Evolutionary conservation across 2,329 filamentous ascomycete genomes (phyloP), one percentile per base, ranked within the genome.

Genomic region (Aureobasidium vineae): DNA sequence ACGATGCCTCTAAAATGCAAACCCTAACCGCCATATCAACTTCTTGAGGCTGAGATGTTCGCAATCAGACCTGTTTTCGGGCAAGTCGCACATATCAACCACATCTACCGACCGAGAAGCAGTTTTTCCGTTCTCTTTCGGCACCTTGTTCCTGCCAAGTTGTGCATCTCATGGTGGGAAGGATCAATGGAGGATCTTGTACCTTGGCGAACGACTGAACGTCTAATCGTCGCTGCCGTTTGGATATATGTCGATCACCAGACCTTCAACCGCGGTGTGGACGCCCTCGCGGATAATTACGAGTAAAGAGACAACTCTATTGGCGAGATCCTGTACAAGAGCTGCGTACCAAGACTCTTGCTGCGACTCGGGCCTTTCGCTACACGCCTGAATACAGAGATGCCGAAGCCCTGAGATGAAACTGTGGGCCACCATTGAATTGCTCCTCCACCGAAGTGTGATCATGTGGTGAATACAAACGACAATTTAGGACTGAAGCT

Each of bases 281-380:
- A 31, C 21, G 59, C 45, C 23, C 16, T 40, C 19, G 4, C 59
- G 59, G 59, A 23, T 63, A 63, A 63, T 52, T 63, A 63, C 36
- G 43, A 52, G 41, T 49, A 61, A 49, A 49, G 26, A 13, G 36
- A 43, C 41, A 49, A 47, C n/a, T 49, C 38, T 49, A 61, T 36
- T 61, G 43, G 57, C 21, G 57, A 61, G 11, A 10, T 38, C 5
- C 31, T 38, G 28, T 43, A 49, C n/a, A 11, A 23, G 8, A 4
- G 16, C 41, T 49, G 43, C 19, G 19, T 15, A 21, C n/a, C 36
- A 38, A 49, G 41, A 21, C 23, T 36, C 41, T 36, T 45, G 31
- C 43, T 15, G 31, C 31, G 26, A 61, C 61, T 64, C 61, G 61
- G 61, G 36, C 61, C 47, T 64, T 64, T 64, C 47, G 49, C 38